Conservation (phyloP, 768 basidiomycete genomes). For the Leucosporidium creatinivorum region DNA sequence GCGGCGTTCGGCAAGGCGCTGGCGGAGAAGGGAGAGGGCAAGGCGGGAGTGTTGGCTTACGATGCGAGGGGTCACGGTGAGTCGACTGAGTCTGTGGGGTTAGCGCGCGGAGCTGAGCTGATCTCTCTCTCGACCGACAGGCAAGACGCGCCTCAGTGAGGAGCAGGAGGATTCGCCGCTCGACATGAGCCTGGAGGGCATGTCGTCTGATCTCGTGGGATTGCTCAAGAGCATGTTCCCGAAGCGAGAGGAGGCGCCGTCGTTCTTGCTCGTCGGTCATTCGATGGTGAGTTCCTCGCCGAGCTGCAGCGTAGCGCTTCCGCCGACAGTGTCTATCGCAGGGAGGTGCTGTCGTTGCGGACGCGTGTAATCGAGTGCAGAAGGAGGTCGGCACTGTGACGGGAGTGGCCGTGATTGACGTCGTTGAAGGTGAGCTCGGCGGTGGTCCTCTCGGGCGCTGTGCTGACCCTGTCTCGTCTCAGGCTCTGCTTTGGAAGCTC, state of each 20-base stretch:
- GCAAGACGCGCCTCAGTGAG: constrained; percentile 55
- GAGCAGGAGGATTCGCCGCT: constrained; percentile 39
- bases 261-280: constrained; percentile 82
- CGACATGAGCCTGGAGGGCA: constrained; percentile 64
- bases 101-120: not conserved
- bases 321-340: not conserved
- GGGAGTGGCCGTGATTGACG: constrained; percentile 69
- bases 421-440: constrained; percentile 67
- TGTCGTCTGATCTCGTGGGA: constrained; percentile 66
- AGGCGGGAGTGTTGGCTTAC: constrained; percentile 70
- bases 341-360: constrained; percentile 80
- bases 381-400: constrained; percentile 63
- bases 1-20: constrained; percentile 84
- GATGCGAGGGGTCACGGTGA: constrained; percentile 85
- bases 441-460: too few species aligned
- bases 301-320: not conserved
- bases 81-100: constrained; percentile 29
- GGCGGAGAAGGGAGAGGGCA: constrained; percentile 53
- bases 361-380: constrained; percentile 60
- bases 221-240: constrained; percentile 65
- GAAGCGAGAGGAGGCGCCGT: constrained; percentile 56
- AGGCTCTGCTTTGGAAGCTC: constrained; percentile 88
- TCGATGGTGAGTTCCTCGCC: constrained; percentile 56
- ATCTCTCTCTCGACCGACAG: constrained; percentile 42
- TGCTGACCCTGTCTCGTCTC: not conserved